Percentiles rank a stretch among this genome's conserved stretches.
Evolutionary conservation across 768 basidiomycete genomes (phyloP).

Genomic region (Daedalea quercina): DNA sequence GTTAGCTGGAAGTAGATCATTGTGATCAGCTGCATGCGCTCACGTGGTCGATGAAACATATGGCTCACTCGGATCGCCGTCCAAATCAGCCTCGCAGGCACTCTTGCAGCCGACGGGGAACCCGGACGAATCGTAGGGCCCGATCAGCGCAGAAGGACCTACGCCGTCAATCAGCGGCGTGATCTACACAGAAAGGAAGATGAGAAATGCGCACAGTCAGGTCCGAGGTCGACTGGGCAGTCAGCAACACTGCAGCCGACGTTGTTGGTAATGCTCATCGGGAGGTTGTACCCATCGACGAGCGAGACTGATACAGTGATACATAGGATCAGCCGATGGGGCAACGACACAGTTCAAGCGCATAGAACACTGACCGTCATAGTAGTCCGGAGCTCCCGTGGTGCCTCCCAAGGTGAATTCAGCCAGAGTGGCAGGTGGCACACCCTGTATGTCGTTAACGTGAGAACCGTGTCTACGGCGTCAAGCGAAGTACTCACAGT

Average conservation of each 20-base stretch:
- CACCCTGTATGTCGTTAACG: constrained; percentile 16
- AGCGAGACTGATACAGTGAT: constrained; percentile 18
- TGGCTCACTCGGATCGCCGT: constrained; percentile 25
- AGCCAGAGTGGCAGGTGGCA: constrained; percentile 30
- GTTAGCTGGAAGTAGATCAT: constrained; percentile 27
- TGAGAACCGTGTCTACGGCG: background rate
- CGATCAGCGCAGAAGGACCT: constrained; percentile 29
- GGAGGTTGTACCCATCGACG: constrained; percentile 28
- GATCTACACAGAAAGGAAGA: constrained; percentile 10
- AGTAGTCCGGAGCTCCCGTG: constrained; percentile 22
- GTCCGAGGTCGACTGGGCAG: constrained; percentile 31
- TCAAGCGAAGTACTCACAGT: constrained; percentile 21
- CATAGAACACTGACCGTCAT: constrained; percentile 21
- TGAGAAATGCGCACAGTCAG: constrained; percentile 25
- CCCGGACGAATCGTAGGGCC: constrained; percentile 29
- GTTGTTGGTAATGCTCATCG: constrained; percentile 27
- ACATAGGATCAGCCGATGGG: background rate
- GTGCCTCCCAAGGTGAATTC: constrained; percentile 28
- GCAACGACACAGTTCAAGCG: background rate
- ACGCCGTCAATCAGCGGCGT: background rate
- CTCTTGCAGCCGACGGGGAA: constrained; percentile 38
- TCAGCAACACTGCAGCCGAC: constrained; percentile 27
- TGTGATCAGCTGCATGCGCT: background rate
- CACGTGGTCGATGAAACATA: background rate
- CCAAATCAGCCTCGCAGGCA: constrained; percentile 34